Conservation (phyloP, 306 rosid species). For the Gastrolobium villosum region DNA sequence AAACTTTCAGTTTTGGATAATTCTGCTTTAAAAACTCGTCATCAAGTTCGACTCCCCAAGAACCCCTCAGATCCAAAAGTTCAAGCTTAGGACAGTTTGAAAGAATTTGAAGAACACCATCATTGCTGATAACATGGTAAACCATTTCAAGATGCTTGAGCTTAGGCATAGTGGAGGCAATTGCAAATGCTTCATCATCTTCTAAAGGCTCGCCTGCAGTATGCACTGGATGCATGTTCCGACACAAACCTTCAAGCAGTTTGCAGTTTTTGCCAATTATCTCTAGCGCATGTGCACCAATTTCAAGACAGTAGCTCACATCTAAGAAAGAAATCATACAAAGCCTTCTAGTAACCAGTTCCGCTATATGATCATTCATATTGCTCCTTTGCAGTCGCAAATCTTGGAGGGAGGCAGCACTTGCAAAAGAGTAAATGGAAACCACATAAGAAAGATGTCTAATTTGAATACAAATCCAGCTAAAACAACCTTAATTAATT, state of each 20-base stretch:
- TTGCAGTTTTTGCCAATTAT: slow-evolving; percentile 91
- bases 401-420: slow-evolving; percentile 86
- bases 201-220: slow-evolving; percentile 79
- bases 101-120: slow-evolving; percentile 72
- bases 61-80: slow-evolving; percentile 87
- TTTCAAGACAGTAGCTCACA: slow-evolving; percentile 90
- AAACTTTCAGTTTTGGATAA: slow-evolving; percentile 73
- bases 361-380: slow-evolving; percentile 70
- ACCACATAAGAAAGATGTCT: slow-evolving; percentile 41
- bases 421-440: slow-evolving; percentile 63
- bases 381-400: slow-evolving; percentile 78
- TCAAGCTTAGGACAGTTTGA: slow-evolving; percentile 79
- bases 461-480: slow-evolving; percentile 3
- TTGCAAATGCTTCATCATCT: slow-evolving; percentile 88
- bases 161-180: slow-evolving; percentile 95
- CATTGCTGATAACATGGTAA: slow-evolving; percentile 75
- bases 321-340: slow-evolving; percentile 85
- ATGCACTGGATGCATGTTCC: slow-evolving; percentile 93
- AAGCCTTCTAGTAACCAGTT: slow-evolving; percentile 75
- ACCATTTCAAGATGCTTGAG: slow-evolving; percentile 96
- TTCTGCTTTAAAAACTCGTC: slow-evolving; percentile 62
- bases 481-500: slow-evolving; percentile 24
- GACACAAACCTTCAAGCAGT: slow-evolving; percentile 71
- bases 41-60: slow-evolving; percentile 89
- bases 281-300: slow-evolving; percentile 70